Base-by-base conservation (phyloP, 73 alveolate genomes). In the Paramecium sexaurelia region DNA sequence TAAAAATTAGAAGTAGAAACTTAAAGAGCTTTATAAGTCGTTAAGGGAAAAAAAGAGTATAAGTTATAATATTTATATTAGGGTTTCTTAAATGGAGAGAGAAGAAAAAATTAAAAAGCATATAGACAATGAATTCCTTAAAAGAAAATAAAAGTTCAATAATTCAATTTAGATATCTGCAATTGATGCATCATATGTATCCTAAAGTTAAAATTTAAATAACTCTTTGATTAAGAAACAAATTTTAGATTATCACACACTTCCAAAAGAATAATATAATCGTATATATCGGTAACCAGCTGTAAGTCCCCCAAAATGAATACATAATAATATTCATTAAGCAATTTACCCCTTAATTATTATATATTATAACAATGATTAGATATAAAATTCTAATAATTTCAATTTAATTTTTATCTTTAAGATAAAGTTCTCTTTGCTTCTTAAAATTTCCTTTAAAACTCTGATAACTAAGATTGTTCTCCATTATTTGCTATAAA, bases 221-320 rank as follows among this genome's bases (percentile, higher is more conserved):
- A 17, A 22, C n/a, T 24, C 75, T 33, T 45, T 41, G 19, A 45
- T 78, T 20, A 78, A 78, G 55, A 78, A 78, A 33, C 22, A 78
- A 40, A 78, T 78, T 4, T 26, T 36, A 78, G 90, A 78, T 78
- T 78, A 40, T 20, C 90, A 78, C 90, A 78, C 90, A 40, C 73
- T 78, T 13, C 90, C 90, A 10, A 78, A 61, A 45, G 90, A 78
- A 6, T 47, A 78, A 78, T 78, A 78, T 61, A 41, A 78, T 78
- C 43, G 90, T 7, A 26, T 43, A 13, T 78, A 78, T 39, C 83
- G 83, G 20, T 19, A 78, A 33, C n/a, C 32, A 11, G 40, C 68
- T 78, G 55, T 29, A 40, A 41, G 90, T 41, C 73, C 68, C 55
- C 73, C 73, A 7, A 78, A 41, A 41, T 61, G 83, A 61, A 61